Evolutionary conservation across 805 yeast genomes (phyloP).

Genomic region (Schwanniomyces sp.): DNA sequence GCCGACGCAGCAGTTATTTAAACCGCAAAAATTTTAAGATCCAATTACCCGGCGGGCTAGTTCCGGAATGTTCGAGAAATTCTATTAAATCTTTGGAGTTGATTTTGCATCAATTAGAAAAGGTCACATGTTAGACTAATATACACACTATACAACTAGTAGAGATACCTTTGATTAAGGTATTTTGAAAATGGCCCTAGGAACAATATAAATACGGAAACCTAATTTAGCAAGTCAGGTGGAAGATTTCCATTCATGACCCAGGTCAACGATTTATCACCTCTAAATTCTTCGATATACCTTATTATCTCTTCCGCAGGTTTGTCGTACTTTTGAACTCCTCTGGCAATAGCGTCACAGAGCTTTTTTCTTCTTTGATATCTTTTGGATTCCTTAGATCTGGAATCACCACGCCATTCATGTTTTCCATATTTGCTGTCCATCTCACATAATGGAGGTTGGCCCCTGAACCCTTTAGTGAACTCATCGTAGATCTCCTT

Average conservation of each 20-base stretch:
- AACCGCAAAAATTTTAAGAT: constrained; percentile 7
- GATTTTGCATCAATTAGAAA: background rate
- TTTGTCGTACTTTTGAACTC: constrained; percentile 39
- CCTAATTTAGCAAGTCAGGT: constrained; percentile 17
- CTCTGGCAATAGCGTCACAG: constrained; percentile 43
- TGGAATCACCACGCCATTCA: constrained; percentile 47
- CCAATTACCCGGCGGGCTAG: constrained; percentile 8
- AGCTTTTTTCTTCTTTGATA: constrained; percentile 44
- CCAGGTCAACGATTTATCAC: constrained; percentile 45
- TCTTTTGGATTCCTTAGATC: constrained; percentile 44
- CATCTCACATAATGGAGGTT: constrained; percentile 41
- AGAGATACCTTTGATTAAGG: background rate
- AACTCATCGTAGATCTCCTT: constrained; percentile 46
- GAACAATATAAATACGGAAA: background rate
- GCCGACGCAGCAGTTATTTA: constrained; percentile 5
- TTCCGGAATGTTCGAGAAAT: constrained; percentile 10
- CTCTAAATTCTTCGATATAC: constrained; percentile 42
- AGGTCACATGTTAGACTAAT: background rate
- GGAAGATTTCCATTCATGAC: constrained; percentile 48
- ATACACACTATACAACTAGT: background rate
- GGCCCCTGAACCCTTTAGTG: constrained; percentile 44
- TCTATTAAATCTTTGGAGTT: background rate
- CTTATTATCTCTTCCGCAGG: constrained; percentile 39
- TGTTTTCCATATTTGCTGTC: constrained; percentile 44
- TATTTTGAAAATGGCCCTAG: background rate